phyloP scores from a whole-genome alignment of 2,329 filamentous ascomycete species.

The Colletotrichum costaricense region DNA sequence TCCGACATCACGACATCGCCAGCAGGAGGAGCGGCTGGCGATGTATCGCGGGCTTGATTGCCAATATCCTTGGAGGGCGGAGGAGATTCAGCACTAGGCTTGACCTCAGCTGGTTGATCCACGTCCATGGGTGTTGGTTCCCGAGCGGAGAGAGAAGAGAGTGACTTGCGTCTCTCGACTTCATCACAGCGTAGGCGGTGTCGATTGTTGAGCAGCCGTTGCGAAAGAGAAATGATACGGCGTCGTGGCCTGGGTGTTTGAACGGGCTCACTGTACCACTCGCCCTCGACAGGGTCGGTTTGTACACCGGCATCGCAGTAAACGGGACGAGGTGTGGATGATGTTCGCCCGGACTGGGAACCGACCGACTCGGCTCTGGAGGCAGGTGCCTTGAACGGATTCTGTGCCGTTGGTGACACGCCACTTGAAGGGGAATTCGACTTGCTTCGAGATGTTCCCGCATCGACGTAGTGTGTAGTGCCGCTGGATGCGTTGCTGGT shows the following conservation, averaged over 20 bases:
- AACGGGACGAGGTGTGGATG: constrained; percentile 50
- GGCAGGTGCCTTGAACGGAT: constrained; percentile 41
- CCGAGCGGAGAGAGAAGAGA: constrained; percentile 43
- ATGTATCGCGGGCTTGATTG: constrained; percentile 28
- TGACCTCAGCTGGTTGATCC: constrained; percentile 50
- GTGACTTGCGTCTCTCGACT: constrained; percentile 46
- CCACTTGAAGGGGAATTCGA: constrained; percentile 62
- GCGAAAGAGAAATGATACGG: constrained; percentile 64
- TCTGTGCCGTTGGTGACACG: constrained; percentile 50
- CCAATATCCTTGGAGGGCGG: constrained; percentile 32
- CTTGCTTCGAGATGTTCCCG: constrained; percentile 64
- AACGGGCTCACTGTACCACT: constrained; percentile 59
- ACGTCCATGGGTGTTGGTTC: constrained; percentile 51
- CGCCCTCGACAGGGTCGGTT: constrained; percentile 65
- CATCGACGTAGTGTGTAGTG: constrained; percentile 60
- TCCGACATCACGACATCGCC: constrained; percentile 46
- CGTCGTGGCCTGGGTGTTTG: constrained; percentile 54
- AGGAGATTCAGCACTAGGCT: constrained; percentile 32
- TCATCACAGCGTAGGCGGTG: constrained; percentile 55
- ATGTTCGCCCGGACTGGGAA: constrained; percentile 50
- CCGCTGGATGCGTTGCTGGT: constrained; percentile 26
- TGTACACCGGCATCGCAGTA: constrained; percentile 66
- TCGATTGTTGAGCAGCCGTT: constrained; percentile 62
- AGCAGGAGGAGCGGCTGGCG: constrained; percentile 4
- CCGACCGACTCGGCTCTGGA: constrained; percentile 44